Evolutionary conservation across 441 rosid genomes (phyloP).

Genomic region (Croton laevigatus): DNA sequence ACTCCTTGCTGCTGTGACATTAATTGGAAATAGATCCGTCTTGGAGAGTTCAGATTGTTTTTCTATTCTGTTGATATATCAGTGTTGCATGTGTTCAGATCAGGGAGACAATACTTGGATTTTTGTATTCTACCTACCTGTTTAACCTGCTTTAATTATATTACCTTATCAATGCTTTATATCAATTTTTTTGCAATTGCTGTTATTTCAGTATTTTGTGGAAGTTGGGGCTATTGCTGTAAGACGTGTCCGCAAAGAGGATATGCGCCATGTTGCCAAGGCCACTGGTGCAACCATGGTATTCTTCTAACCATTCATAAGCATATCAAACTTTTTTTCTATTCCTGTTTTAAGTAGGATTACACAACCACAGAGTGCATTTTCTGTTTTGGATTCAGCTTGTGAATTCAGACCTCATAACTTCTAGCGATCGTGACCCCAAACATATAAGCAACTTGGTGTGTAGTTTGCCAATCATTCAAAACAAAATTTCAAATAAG

Average conservation of each 20-base stretch:
- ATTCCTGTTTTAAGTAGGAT: background rate
- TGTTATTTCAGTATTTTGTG: constrained; percentile 75
- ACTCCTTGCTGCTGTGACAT: too few species aligned
- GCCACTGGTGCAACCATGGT: constrained; percentile 99
- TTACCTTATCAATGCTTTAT: background rate
- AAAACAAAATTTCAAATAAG: background rate
- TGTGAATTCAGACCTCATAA: background rate
- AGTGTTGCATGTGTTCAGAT: background rate
- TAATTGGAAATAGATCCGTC: too few species aligned
- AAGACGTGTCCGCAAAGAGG: constrained; percentile 93
- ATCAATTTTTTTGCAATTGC: background rate
- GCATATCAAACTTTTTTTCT: background rate
- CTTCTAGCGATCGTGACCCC: background rate
- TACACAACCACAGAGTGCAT: background rate
- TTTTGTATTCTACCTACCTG: background rate
- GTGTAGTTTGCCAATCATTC: background rate
- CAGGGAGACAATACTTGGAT: background rate
- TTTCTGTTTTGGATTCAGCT: background rate
- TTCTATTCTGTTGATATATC: too few species aligned
- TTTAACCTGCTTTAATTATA: background rate
- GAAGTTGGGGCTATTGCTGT: constrained; percentile 99
- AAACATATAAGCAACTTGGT: background rate
- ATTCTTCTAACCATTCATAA: constrained; percentile 5
- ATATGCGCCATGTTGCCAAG: constrained; percentile 97
- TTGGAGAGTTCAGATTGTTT: background rate